Conservation (phyloP, 768 basidiomycete genomes). For the Udeniomyces megalosporus region DNA sequence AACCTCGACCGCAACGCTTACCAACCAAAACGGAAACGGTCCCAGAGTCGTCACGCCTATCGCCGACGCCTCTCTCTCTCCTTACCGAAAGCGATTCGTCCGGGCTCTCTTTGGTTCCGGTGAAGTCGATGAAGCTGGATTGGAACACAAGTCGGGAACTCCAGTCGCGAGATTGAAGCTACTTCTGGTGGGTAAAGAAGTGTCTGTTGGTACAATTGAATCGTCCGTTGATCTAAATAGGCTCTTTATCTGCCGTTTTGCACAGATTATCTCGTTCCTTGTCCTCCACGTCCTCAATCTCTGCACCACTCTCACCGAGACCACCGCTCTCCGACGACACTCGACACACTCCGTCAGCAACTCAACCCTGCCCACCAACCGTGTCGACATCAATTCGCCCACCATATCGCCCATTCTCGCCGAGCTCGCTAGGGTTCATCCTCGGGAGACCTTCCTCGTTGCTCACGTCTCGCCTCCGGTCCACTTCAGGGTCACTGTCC, state of each 20-base stretch:
- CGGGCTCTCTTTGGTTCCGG: constrained; percentile 7
- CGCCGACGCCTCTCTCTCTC: background rate
- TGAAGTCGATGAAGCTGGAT: background rate
- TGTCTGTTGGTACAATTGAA: no score
- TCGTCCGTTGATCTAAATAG: no score
- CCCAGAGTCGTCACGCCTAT: background rate
- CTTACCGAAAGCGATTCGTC: background rate
- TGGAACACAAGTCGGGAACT: constrained; percentile 41
- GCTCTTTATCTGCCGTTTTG: background rate
- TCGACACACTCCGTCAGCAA: constrained; percentile 22
- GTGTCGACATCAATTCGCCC: constrained; percentile 53
- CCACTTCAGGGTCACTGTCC: constrained; percentile 38
- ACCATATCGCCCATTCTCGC: constrained; percentile 44
- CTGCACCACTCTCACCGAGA: constrained; percentile 68
- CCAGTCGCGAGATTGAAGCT: constrained; percentile 79
- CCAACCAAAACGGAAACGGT: constrained; percentile 4
- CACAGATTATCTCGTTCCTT: constrained; percentile 72
- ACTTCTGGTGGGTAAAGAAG: constrained; percentile 46
- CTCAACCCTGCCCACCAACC: constrained; percentile 19
- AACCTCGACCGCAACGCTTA: background rate
- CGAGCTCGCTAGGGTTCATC: constrained; percentile 32
- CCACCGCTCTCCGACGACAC: constrained; percentile 40
- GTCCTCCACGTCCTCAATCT: constrained; percentile 83
- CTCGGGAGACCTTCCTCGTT: constrained; percentile 30
- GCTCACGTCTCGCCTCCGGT: constrained; percentile 45